Percentiles rank a stretch among this genome's conserved stretches.
Evolutionary conservation across 228 moss, liverwort and hornwort genomes (phyloP).

Genomic region (Sphagnum fallax): DNA sequence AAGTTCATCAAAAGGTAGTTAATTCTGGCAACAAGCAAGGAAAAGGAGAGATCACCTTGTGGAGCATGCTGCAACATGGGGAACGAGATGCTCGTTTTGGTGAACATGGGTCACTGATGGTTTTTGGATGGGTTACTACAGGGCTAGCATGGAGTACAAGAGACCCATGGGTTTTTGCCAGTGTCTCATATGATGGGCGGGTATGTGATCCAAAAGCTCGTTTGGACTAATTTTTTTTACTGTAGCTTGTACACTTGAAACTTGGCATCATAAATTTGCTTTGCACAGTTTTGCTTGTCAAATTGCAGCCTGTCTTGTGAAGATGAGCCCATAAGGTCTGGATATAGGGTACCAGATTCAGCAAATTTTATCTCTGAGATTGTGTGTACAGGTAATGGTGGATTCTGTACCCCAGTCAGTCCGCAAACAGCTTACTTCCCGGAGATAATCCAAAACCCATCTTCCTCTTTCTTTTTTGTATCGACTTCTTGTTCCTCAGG

Average conservation of each 20-base stretch:
- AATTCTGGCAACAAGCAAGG: neutral
- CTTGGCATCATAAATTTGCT: neutral
- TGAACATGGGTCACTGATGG: neutral
- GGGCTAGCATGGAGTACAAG: slow-evolving; percentile 73
- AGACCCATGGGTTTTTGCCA: slow-evolving; percentile 77
- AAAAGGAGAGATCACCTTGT: neutral
- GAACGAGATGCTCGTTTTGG: neutral
- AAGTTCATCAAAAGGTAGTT: neutral
- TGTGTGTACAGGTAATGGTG: slow-evolving; percentile 57
- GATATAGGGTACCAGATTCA: neutral
- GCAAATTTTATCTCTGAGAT: neutral
- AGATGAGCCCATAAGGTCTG: too few relatives aligned
- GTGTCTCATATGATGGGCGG: slow-evolving; percentile 73
- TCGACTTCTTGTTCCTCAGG: too few relatives aligned
- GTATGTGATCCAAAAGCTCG: slow-evolving; percentile 23
- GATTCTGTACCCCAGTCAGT: slow-evolving; percentile 51
- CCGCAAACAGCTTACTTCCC: slow-evolving; percentile 30
- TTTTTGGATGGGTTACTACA: slow-evolving; percentile 15
- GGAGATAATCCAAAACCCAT: neutral
- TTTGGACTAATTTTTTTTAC: slow-evolving; percentile 4
- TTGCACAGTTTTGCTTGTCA: neutral
- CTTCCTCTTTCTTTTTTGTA: too few relatives aligned
- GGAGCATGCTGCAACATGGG: neutral
- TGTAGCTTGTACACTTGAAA: slow-evolving; percentile 15
- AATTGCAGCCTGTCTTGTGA: neutral